phyloP scores from a whole-genome alignment of 2,329 filamentous ascomycete species.

The Bipolaris zeicola region DNA sequence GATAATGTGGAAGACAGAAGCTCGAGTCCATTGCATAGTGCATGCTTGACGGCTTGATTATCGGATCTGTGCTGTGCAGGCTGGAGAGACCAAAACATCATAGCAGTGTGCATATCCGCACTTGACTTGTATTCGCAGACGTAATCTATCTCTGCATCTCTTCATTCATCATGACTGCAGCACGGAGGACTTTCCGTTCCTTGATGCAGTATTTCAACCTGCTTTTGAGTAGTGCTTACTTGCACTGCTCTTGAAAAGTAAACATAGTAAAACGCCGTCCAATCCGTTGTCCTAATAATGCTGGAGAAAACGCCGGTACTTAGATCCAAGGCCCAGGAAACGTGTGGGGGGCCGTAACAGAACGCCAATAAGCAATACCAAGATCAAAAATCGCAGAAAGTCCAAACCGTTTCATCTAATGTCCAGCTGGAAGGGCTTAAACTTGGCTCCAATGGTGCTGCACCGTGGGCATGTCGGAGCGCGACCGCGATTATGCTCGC shows the following conservation, averaged over 20 bases:
- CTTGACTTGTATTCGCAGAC: conserved; percentile 1
- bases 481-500: conserved; percentile 71
- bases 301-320: conserved; percentile 10
- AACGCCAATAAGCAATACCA: conserved; percentile 21
- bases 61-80: neutral
- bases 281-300: conserved; percentile 26
- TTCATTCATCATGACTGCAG: neutral
- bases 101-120: neutral
- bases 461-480: conserved; percentile 77
- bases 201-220: conserved; percentile 6
- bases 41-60: neutral
- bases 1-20: neutral
- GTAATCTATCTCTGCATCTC: conserved; percentile 9
- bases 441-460: conserved; percentile 76
- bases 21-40: neutral
- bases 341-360: conserved; percentile 1
- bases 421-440: conserved; percentile 85
- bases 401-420: conserved; percentile 63
- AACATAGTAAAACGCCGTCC: conserved; percentile 24
- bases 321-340: conserved; percentile 8
- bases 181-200: neutral
- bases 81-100: neutral
- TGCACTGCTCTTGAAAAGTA: conserved; percentile 1
- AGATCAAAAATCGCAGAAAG: conserved; percentile 10
- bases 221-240: conserved; percentile 7